Evolutionary conservation across 2,329 filamentous ascomycete genomes (phyloP).

Genomic region (Parascedosporium putredinis): DNA sequence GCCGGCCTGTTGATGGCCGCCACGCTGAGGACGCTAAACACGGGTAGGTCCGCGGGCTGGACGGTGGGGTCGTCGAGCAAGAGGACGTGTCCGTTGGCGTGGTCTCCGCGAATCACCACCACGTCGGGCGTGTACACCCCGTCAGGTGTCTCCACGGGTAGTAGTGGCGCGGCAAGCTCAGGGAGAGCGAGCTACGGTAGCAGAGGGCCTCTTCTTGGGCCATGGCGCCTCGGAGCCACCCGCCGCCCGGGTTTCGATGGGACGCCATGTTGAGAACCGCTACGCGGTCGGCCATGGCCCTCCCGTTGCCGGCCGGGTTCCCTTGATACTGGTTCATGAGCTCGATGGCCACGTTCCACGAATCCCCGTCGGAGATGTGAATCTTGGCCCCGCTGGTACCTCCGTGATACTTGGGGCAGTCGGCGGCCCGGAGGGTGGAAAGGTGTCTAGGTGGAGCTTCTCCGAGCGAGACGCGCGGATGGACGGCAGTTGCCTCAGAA

Average conservation of each 20-base stretch:
- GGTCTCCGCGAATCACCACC: conserved; percentile 43
- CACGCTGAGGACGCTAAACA: conserved; percentile 50
- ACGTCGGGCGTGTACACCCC: conserved; percentile 51
- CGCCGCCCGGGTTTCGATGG: conserved; percentile 45
- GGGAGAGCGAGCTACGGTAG: conserved; percentile 46
- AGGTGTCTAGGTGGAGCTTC: conserved; percentile 23
- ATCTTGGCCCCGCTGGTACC: conserved; percentile 23
- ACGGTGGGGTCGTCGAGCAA: conserved; percentile 22
- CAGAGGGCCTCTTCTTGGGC: conserved; percentile 63
- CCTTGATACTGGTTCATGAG: conserved; percentile 16
- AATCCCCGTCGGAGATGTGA: conserved; percentile 45
- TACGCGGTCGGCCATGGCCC: conserved; percentile 22
- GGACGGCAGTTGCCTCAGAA: conserved; percentile 33
- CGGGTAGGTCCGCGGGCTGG: conserved; percentile 27
- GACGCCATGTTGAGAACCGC: conserved; percentile 59
- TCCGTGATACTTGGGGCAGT: conserved; percentile 30
- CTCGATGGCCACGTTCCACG: conserved; percentile 43
- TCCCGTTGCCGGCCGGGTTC: conserved; percentile 16
- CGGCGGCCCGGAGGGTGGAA: conserved; percentile 27
- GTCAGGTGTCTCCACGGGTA: conserved; percentile 41
- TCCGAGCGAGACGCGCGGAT: conserved; percentile 26
- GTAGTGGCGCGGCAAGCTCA: conserved; percentile 33
- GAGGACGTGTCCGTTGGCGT: conserved; percentile 34
- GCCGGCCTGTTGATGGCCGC: conserved; percentile 40
- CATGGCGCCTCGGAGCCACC: conserved; percentile 48